Evolutionary conservation across 495 filamentous ascomycete genomes (phyloP).

Genomic region (Trichoderma erinaceum): DNA sequence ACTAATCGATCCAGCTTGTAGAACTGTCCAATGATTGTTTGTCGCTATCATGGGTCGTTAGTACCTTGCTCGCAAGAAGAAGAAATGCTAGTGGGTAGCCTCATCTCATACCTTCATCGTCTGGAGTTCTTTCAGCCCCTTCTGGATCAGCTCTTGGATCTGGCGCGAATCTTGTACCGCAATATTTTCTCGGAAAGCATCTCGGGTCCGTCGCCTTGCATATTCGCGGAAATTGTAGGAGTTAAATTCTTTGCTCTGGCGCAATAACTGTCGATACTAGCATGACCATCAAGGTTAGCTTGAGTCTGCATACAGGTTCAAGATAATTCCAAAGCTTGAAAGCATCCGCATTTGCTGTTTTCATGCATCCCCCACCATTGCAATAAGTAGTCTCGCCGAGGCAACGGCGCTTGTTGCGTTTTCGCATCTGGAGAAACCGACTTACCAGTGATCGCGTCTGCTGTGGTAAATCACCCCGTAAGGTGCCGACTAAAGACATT

Average conservation of each 20-base stretch:
- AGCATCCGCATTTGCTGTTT: neutral
- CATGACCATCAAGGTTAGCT: neutral
- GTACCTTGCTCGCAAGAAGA: slow-evolving; percentile 2
- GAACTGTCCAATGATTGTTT: slow-evolving; percentile 92
- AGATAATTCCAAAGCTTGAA: neutral
- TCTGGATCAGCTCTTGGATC: slow-evolving; percentile 84
- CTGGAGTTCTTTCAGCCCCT: slow-evolving; percentile 80
- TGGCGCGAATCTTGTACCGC: slow-evolving; percentile 59
- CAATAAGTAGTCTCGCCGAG: neutral
- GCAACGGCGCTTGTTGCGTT: neutral
- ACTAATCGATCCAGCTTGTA: slow-evolving; percentile 89
- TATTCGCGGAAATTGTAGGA: slow-evolving; percentile 98
- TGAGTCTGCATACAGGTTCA: neutral
- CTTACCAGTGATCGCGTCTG: slow-evolving; percentile 68
- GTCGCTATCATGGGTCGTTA: slow-evolving; percentile 54
- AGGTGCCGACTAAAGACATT: slow-evolving; percentile 44
- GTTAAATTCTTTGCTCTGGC: slow-evolving; percentile 80
- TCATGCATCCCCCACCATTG: neutral
- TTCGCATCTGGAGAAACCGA: slow-evolving; percentile 18
- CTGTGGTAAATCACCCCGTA: slow-evolving; percentile 59
- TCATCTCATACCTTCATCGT: slow-evolving; percentile 71
- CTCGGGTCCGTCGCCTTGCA: slow-evolving; percentile 78
- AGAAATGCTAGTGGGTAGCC: neutral
- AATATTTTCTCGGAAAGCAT: slow-evolving; percentile 79
- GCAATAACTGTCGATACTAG: slow-evolving; percentile 88